Base-by-base conservation (phyloP, 805 yeast genomes). In the Wickerhamomyces pijperi region DNA sequence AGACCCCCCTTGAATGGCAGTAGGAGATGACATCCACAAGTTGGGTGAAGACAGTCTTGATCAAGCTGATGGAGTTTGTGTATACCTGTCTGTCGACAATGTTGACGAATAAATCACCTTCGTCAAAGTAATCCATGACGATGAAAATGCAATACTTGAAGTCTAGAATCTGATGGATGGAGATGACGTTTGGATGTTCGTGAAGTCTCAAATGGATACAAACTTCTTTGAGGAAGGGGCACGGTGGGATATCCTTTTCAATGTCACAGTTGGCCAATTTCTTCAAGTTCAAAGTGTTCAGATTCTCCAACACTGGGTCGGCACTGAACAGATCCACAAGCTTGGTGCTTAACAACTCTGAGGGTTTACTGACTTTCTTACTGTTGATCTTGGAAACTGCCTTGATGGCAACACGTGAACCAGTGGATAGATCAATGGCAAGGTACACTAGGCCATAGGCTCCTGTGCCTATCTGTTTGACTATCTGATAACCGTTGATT, bases 61-160 rank as follows among this genome's bases (percentile, higher is more conserved):
- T 70, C 43, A 64, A 54, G 8, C 33, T 14, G 51, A 52, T 6
- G 75, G 76, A 61, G 39, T 64, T 60, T 1, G 41, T 23, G 47
- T 84, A 85, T 36, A 74, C 67, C 48, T 76, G 73, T 34, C 72
- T 64, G 41, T 84, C 95, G 33, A 88, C 90, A 39, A 90, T 90
- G 39, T 84, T 79, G 38, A 78, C 72, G 59, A 90, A 92, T 43
- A 90, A 67, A 56, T 90, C 98, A 37, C 94, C 95, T 47, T 81
- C 83, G 19, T 78, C 73, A 54, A 70, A 82, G 58, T 83, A 86
- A 58, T 90, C 97, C 85, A 88, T 80, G 9, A 90, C 69, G 19
- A 85, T 78, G 49, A 83, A 78, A 4, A 65, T 51, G 2, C 78
- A 78, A 29, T 67, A 59, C 37, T 71, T 72, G 15, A 76, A 66